Conservation (phyloP, 768 basidiomycete genomes). For the Strobilomyces echinocephalus region DNA sequence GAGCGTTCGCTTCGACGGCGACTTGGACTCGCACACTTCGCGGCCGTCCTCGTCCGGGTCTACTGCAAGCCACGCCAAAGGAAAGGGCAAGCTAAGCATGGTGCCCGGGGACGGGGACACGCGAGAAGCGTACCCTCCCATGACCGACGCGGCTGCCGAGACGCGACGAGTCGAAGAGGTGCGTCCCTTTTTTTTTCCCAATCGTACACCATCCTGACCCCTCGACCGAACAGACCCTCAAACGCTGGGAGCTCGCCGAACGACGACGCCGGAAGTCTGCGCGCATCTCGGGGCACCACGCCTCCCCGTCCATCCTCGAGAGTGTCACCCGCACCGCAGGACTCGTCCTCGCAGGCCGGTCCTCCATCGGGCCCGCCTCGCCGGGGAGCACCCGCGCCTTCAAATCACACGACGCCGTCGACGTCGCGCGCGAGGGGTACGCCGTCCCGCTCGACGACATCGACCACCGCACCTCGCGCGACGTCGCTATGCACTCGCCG, state of each 20-base stretch:
- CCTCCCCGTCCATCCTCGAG: constrained; percentile 45
- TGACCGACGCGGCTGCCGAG: constrained; percentile 60
- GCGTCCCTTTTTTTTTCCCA: constrained; percentile 12
- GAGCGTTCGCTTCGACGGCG: constrained; percentile 29
- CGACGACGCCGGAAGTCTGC: constrained; percentile 69
- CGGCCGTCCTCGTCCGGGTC: constrained; percentile 15
- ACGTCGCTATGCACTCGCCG: constrained; percentile 33
- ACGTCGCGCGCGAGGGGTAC: constrained; percentile 30
- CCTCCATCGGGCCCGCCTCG: constrained; percentile 28
- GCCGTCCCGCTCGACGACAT: constrained; percentile 52
- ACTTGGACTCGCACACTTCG: constrained; percentile 18
- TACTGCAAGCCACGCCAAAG: constrained; percentile 9
- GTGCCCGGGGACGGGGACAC: constrained; percentile 11
- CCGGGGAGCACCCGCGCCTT: constrained; percentile 39
- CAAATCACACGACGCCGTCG: constrained; percentile 48
- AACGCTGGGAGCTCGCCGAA: constrained; percentile 75
- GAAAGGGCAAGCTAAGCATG: constrained; percentile 32
- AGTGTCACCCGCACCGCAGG: constrained; percentile 58
- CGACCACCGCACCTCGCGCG: constrained; percentile 31
- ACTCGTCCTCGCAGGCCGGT: constrained; percentile 48
- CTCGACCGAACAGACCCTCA: constrained; percentile 52
- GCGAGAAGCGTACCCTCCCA: constrained; percentile 55
- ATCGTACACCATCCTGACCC: background rate
- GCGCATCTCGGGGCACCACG: constrained; percentile 45
- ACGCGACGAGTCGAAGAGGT: constrained; percentile 72